Evolutionary conservation across 169 alveolate genomes (phyloP).

Genomic region (Eimeria zaria): DNA sequence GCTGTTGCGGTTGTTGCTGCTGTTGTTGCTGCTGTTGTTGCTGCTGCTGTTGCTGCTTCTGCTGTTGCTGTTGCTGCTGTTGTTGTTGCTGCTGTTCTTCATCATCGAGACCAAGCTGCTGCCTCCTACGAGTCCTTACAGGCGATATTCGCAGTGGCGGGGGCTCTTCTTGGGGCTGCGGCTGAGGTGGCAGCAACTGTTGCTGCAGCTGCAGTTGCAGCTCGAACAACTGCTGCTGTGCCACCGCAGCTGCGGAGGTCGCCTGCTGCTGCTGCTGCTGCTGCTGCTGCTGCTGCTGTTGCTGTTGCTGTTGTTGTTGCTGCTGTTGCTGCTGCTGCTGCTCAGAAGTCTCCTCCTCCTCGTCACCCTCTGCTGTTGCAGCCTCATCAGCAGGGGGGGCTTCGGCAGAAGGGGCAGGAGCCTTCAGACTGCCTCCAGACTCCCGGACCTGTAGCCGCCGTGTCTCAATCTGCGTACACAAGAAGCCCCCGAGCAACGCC

Average conservation of each 20-base stretch:
- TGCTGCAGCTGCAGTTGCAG: slow-evolving; percentile 26
- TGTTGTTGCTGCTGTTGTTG: slow-evolving; percentile 58
- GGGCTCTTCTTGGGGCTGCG: slow-evolving; percentile 29
- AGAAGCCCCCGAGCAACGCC: neutral
- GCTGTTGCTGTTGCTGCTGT: slow-evolving; percentile 65
- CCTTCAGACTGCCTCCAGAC: slow-evolving; percentile 37
- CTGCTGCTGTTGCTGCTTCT: slow-evolving; percentile 65
- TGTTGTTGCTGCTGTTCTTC: slow-evolving; percentile 63
- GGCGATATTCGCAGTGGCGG: slow-evolving; percentile 16
- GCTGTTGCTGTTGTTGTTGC: slow-evolving; percentile 13
- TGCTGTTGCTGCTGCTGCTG: slow-evolving; percentile 55
- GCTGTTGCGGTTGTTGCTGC: slow-evolving; percentile 26
- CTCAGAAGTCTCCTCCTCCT: slow-evolving; percentile 26
- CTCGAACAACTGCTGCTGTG: slow-evolving; percentile 32
- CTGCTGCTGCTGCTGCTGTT: slow-evolving; percentile 1
- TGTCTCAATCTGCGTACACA: slow-evolving; percentile 65
- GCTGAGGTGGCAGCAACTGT: slow-evolving; percentile 67
- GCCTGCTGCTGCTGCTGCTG: slow-evolving; percentile 18
- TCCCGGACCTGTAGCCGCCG: slow-evolving; percentile 59
- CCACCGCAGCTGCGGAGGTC: slow-evolving; percentile 31
- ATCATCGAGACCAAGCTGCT: slow-evolving; percentile 54
- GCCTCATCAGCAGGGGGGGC: slow-evolving; percentile 32
- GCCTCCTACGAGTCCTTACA: slow-evolving; percentile 50
- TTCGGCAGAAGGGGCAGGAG: slow-evolving; percentile 1
- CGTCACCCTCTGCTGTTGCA: slow-evolving; percentile 34